These are phyloP conservation scores for Xerocomus potaroensis DNA, from an alignment of 768 basidiomycete genomes.

Conservation along the genomic window DNA sequence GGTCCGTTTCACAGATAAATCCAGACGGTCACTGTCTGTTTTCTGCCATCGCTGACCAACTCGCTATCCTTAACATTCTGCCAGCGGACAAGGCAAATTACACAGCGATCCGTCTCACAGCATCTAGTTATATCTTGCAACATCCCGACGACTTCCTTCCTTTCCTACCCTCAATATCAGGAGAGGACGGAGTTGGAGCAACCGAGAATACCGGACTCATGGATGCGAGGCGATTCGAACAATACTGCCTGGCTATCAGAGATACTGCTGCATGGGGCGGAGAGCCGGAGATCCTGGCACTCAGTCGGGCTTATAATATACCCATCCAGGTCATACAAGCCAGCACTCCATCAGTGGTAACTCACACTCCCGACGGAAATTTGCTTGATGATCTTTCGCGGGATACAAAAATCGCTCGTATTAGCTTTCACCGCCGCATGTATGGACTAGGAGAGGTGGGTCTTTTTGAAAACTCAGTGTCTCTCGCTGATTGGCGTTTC, in stretches of 20 bases:
- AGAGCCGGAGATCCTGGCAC: conserved; percentile 92
- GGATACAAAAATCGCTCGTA: conserved; percentile 48
- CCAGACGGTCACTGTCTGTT: conserved; percentile 97
- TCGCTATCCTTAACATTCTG: conserved; percentile 66
- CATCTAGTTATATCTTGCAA: conserved; percentile 74
- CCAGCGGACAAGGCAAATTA: conserved; percentile 58
- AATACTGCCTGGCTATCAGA: conserved; percentile 75
- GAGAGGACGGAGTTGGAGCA: conserved; percentile 65
- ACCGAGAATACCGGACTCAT: conserved; percentile 63
- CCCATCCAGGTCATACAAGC: conserved; percentile 92
- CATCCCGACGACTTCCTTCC: conserved; percentile 92
- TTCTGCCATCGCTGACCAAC: conserved; percentile 91
- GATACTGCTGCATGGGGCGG: conserved; percentile 95
- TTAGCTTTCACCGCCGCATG: conserved; percentile 92
- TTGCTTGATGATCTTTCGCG: conserved; percentile 23
- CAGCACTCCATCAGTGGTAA: conserved; percentile 75
- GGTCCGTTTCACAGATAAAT: conserved; percentile 57
- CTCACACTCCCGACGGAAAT: conserved; percentile 58
- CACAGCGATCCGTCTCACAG: conserved; percentile 55
- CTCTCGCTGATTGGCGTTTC: background rate
- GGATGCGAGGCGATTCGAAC: conserved; percentile 55
- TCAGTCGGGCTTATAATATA: conserved; percentile 73
- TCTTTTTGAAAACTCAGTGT: conserved; percentile 2
- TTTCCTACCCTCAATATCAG: conserved; percentile 74
- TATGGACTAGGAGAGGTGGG: conserved; percentile 95